Conservation (phyloP, 768 basidiomycete species). For the Pleurotus citrinopileatus region DNA sequence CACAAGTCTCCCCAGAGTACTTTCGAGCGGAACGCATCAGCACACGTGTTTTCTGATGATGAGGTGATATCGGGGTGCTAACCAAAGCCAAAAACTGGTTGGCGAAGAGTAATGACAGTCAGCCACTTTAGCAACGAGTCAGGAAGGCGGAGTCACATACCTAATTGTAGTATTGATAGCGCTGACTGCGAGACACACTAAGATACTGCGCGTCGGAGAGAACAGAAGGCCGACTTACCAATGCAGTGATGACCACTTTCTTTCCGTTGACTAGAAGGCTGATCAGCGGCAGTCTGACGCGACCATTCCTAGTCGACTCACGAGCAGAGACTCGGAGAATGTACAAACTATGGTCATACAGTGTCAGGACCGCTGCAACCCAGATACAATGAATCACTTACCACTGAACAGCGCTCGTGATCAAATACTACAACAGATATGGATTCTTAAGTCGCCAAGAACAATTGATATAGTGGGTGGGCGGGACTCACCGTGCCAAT, state of each 20-base stretch:
- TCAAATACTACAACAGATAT: constrained; percentile 9
- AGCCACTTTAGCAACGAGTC: too few relatives aligned
- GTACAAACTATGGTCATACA: constrained; percentile 4
- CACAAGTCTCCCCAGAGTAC: constrained; percentile 10
- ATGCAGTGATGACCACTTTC: neutral
- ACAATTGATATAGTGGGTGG: too few relatives aligned
- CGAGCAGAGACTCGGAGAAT: constrained; percentile 12
- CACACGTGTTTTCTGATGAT: too few relatives aligned
- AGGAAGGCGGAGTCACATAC: too few relatives aligned
- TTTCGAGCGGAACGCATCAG: neutral
- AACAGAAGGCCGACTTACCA: neutral
- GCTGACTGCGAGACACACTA: neutral
- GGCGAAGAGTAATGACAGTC: neutral
- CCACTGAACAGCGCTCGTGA: constrained; percentile 13
- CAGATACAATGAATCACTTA: neutral
- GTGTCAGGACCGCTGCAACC: neutral
- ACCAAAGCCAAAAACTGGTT: constrained; percentile 6
- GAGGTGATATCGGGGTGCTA: neutral
- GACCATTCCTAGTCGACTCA: neutral
- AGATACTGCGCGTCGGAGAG: neutral
- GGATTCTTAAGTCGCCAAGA: neutral
- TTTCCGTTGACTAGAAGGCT: neutral
- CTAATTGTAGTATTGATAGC: constrained; percentile 2
- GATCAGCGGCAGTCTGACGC: neutral
- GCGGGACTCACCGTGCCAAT: constrained; percentile 8